These are phyloP conservation scores for Allomyces macrogynus DNA, from an alignment of 192 early-diverging fungal genomes.

Conservation along the genomic window DNA sequence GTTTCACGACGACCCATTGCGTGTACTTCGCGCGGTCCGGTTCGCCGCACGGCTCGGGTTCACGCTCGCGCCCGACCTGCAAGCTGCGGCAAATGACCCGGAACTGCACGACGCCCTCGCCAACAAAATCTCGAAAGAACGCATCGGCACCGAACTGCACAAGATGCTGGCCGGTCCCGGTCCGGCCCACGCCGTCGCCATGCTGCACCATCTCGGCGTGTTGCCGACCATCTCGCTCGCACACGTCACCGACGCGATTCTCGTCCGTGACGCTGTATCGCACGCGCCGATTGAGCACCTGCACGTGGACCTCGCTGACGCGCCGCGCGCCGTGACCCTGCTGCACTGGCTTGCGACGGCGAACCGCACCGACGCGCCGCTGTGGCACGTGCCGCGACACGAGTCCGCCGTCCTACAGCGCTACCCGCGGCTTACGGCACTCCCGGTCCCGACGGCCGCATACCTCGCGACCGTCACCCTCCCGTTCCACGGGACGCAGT, in stretches of 20 bases:
- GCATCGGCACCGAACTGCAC: slow-evolving; percentile 77
- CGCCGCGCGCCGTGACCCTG: too few species aligned
- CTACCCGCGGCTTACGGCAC: slow-evolving; percentile 4
- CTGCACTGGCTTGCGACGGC: too few species aligned
- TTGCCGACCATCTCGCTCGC: slow-evolving; percentile 10
- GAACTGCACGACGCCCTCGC: slow-evolving; percentile 39
- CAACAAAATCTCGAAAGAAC: slow-evolving; percentile 73
- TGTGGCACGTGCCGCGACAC: slow-evolving; percentile 24
- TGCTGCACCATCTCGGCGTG: slow-evolving; percentile 22
- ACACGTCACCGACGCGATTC: neutral
- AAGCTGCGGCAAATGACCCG: slow-evolving; percentile 26
- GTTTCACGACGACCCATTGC: slow-evolving; percentile 84
- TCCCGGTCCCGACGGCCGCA: neutral
- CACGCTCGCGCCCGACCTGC: slow-evolving; percentile 43
- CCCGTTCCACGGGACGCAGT: neutral
- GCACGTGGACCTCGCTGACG: too few species aligned
- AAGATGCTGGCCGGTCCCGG: slow-evolving; percentile 66
- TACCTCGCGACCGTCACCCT: neutral
- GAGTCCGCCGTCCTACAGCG: slow-evolving; percentile 21
- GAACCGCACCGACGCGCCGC: too few species aligned
- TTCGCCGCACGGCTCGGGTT: slow-evolving; percentile 87
- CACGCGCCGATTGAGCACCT: too few species aligned
- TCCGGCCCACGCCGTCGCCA: slow-evolving; percentile 24
- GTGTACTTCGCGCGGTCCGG: slow-evolving; percentile 78
- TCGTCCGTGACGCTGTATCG: too few species aligned